Evolutionary conservation across 2,329 filamentous ascomycete species (phyloP), one percentile per base, ranked within the genome.

Genomic region (Aphanocladium album): DNA sequence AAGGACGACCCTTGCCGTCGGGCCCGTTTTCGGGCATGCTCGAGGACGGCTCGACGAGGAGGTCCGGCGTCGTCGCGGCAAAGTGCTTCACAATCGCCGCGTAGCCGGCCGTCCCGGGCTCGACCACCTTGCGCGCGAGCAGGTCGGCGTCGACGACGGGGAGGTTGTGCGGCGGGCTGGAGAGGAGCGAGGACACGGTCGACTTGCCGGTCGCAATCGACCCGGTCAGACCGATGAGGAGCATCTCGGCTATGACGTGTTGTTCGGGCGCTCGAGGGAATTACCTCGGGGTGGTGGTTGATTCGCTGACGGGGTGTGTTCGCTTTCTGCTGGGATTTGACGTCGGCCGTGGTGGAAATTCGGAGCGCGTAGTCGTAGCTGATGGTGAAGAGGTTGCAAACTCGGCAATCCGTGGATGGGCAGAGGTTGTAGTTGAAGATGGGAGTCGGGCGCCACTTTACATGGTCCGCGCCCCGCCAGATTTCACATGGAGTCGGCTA

Each of bases 121-220:
- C 91, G 72, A 99, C 93, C 62, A 98, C 95, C 73, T 95, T 84
- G 68, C 93, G 92, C 52, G 95, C 93, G 63, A 98, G 83, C 60
- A 96, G 77, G 78, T 99, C 95, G 71, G 95, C 93, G 72, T 99
- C 95, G 78, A 99, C 88, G 67, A 99, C 83, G 69, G 95, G 93
- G 63, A 99, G 83, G 63, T 85, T 88, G 80, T 97, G 90, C 0
- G 93, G 95, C 5, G 90, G 80, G 5, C 85, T 81, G 55, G 89
- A 86, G 68, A 99, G 89, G 67, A 96, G 83, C 43, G 83, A 81
- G 30, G 95, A 96, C 60, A 97, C 92, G 66, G 93, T 99, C 50
- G 93, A 96, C 83, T 99, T 99, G 73, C 95, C 95, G 6, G 95
- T 99, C 63, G 95, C 95, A 72, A 99, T 98, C 63, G 93, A 96